Base-by-base conservation (phyloP, 2,329 filamentous ascomycete genomes). In the Penicillium polonicum region DNA sequence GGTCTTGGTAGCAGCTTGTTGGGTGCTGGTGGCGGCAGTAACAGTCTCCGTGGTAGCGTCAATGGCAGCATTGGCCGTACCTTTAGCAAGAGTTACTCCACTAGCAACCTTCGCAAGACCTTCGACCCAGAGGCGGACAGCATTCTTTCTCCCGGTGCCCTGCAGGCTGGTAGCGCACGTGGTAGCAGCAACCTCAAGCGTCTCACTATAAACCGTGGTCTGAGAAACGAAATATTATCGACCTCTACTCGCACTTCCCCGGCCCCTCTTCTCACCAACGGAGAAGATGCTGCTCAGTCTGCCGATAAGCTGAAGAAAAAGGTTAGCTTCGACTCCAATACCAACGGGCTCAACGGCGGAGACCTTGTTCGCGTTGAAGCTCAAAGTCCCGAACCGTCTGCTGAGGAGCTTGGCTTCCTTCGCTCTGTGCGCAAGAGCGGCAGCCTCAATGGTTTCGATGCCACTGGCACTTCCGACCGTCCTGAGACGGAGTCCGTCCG, bases 131-230 rank as follows among this genome's bases (percentile, higher is more conserved):
- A 96, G 44, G 69, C 70, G 55, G 91, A 95, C 63, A 96, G 91
- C 73, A 88, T 97, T 56, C 80, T 97, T 29, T 85, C 90, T 2
- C 92, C 92, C 0, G 91, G 91, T 38, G 91, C 92, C 2, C 92
- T 97, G 73, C 90, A 90, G 2, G 82, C 88, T 27, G 88, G 84
- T 19, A 82, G 81, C 57, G 81, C 83, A 36, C 85, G 88, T 57
- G 83, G 85, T 65, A 88, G 87, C 51, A 86, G 82, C 70, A 83
- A 84, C 70, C 85, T 96, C 66, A 97, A 97, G 79, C 92, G 92
- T 74, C 83, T 99, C 56, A 89, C 92, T 52, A 97, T 99, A 72
- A 95, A 97, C 76, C 88, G 91, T 62, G 89, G 88, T 64, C 82
- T 99, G 71, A 85, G 90, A 53, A 92, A 78, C 25, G 81, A 86